These are phyloP conservation scores for Pestalotiopsis sp. DNA, from an alignment of 2,329 filamentous ascomycete genomes.

Conservation along the genomic window DNA sequence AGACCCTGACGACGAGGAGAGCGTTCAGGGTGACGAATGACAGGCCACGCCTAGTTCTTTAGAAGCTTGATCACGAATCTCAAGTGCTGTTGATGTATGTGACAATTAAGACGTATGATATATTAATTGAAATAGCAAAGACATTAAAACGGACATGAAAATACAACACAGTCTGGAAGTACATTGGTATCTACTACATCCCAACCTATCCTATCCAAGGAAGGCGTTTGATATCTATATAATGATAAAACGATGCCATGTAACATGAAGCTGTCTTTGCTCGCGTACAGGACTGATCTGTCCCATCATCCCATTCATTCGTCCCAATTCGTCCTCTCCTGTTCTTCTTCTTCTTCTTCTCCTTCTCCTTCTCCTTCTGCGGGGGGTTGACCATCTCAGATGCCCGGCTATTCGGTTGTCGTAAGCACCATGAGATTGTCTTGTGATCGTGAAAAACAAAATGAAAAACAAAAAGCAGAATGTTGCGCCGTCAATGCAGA, in stretches of 20 bases:
- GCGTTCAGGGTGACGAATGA: too few species aligned
- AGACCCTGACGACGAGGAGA: too few species aligned
- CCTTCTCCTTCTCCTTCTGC: background rate
- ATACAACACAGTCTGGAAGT: background rate
- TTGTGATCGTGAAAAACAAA: background rate
- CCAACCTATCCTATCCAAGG: constrained; percentile 4
- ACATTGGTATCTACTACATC: constrained; percentile 4
- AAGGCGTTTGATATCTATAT: constrained; percentile 1
- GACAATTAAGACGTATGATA: background rate
- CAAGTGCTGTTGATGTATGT: too few species aligned
- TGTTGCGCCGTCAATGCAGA: background rate
- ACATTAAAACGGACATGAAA: background rate
- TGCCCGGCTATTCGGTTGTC: background rate
- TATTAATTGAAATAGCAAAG: background rate
- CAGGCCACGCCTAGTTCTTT: too few species aligned
- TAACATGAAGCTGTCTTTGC: background rate
- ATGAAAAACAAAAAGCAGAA: background rate
- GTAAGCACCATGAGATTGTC: constrained; percentile 3
- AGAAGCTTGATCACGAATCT: too few species aligned
- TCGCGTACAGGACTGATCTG: background rate
- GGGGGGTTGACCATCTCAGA: background rate
- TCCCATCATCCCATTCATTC: background rate
- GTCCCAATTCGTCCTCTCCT: background rate
- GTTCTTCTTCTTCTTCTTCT: background rate
- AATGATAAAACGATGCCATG: constrained; percentile 2